phyloP scores from a whole-genome alignment of 1,139 yeast species.

The Pichia sp. region DNA sequence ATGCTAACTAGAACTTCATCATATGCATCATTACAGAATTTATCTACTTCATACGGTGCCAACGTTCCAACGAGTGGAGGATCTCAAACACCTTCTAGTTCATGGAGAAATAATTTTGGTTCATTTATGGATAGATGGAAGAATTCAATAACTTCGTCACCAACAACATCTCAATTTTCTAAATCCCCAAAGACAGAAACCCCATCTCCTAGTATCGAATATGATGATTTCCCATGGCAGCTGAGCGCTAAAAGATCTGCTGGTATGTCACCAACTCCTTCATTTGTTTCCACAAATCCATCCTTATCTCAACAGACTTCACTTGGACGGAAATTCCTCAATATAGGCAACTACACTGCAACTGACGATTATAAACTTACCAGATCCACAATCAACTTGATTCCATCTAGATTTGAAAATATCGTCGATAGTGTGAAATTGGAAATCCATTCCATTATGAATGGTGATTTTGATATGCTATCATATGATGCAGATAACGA shows the following conservation, averaged over 20 bases:
- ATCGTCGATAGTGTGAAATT: slow-evolving; percentile 6
- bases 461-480: slow-evolving; percentile 6
- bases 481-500: slow-evolving; percentile 1
- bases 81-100: slow-evolving; percentile 22
- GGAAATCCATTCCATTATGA: slow-evolving; percentile 15
- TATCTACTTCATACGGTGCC: slow-evolving; percentile 32
- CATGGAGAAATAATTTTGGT: slow-evolving; percentile 32
- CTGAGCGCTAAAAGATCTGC: neutral
- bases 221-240: slow-evolving; percentile 44
- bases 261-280: slow-evolving; percentile 12
- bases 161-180: slow-evolving; percentile 14
- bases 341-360: slow-evolving; percentile 5
- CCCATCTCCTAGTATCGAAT: slow-evolving; percentile 49
- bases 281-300: slow-evolving; percentile 4
- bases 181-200: slow-evolving; percentile 13
- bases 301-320: neutral
- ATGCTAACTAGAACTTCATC: slow-evolving; percentile 29
- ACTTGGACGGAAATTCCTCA: slow-evolving; percentile 5
- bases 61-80: slow-evolving; percentile 15
- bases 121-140: slow-evolving; percentile 32
- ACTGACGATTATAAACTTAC: slow-evolving; percentile 4
- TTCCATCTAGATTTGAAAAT: slow-evolving; percentile 3
- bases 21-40: slow-evolving; percentile 33
- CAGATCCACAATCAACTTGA: slow-evolving; percentile 11
- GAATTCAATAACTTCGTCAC: slow-evolving; percentile 15